Evolutionary conservation across 768 basidiomycete genomes (phyloP).

Genomic region (Fomitopsis pulvina): DNA sequence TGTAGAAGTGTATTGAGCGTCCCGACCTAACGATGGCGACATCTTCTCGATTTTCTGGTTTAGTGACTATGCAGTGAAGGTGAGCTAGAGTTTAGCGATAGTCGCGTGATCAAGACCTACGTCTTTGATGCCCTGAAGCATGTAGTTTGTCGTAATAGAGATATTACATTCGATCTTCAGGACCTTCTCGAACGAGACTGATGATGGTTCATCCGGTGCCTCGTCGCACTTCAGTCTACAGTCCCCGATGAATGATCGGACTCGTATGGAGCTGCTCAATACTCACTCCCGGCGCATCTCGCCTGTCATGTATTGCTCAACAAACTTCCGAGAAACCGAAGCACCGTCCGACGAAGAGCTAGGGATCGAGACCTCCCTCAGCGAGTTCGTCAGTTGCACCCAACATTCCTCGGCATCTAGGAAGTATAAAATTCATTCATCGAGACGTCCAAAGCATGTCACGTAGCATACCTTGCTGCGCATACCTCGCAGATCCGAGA

Average conservation of each 20-base stretch:
- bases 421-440: not conserved
- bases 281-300: constrained; percentile 67
- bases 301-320: constrained; percentile 78
- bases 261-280: not conserved
- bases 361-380: constrained; percentile 55
- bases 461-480: constrained; percentile 61
- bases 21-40: constrained; percentile 71
- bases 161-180: constrained; percentile 95
- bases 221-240: constrained; percentile 78
- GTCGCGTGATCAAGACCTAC: constrained; percentile 33
- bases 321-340: constrained; percentile 44
- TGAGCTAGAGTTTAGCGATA: not conserved
- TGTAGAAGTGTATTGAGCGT: constrained; percentile 75
- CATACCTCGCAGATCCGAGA: constrained; percentile 57
- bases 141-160: constrained; percentile 75
- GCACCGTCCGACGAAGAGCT: constrained; percentile 24
- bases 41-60: constrained; percentile 82
- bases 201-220: constrained; percentile 68
- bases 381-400: constrained; percentile 61
- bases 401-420: constrained; percentile 92
- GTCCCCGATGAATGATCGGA: not conserved
- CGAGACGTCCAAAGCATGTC: no score
- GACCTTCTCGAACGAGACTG: constrained; percentile 60
- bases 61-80: constrained; percentile 49
- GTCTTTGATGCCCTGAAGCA: constrained; percentile 79